Conservation (phyloP, 371 early-diverging fungal species). For the Zopfochytrium polystomum region DNA sequence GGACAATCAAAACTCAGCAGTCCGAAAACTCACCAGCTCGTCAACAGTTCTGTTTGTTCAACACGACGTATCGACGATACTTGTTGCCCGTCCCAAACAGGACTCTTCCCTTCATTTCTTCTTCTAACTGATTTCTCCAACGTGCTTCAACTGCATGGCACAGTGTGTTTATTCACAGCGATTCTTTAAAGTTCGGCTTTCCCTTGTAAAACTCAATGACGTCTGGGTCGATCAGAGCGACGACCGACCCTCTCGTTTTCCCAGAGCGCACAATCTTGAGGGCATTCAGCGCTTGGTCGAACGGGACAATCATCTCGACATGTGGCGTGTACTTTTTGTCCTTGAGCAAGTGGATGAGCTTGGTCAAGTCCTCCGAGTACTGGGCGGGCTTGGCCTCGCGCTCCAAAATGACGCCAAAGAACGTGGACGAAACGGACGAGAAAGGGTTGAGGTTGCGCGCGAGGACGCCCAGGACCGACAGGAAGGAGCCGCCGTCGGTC, state of each 20-base stretch:
- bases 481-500: not conserved
- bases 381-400: not conserved
- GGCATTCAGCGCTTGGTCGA: not conserved
- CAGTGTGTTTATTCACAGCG: no score
- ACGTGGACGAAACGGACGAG: not conserved
- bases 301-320: not conserved
- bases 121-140: no score
- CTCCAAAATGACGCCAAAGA: constrained; percentile 4
- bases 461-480: not conserved
- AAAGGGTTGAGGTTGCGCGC: not conserved
- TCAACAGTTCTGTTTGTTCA: no score
- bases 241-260: not conserved
- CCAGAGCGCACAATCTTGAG: not conserved
- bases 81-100: no score
- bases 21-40: no score
- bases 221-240: not conserved
- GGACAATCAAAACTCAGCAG: no score
- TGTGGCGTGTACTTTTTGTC: not conserved
- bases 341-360: not conserved
- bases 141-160: no score
- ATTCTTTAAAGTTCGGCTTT: no score
- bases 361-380: no score
- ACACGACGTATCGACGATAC: no score
- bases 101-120: no score
- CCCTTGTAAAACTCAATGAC: no score